Evolutionary conservation across 176 grass and related monocot genomes (phyloP).

Genomic region (Ensete ventricosum): DNA sequence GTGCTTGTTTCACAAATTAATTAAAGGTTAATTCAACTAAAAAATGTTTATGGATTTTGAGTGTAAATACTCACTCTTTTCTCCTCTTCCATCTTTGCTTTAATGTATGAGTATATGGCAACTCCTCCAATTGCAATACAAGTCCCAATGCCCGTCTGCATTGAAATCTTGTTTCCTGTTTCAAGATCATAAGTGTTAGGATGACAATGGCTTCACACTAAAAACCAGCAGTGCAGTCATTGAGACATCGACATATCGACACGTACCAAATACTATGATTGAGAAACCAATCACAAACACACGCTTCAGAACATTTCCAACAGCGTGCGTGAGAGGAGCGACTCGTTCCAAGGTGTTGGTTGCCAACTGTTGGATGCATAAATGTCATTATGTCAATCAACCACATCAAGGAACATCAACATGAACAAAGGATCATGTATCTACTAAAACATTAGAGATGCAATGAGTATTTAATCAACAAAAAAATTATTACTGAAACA

Average conservation of each 20-base stretch:
- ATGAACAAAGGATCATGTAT: no score
- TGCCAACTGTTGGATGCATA: constrained; percentile 46
- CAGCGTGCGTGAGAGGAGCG: constrained; percentile 94
- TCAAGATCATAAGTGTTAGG: constrained; percentile 13
- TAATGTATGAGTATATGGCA: constrained; percentile 96
- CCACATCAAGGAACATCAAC: no score
- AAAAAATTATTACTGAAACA: no score
- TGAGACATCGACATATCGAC: background rate
- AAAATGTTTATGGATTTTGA: no score
- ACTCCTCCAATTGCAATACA: constrained; percentile 85
- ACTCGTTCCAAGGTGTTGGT: constrained; percentile 97
- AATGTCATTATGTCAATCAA: background rate
- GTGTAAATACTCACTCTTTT: constrained; percentile 56
- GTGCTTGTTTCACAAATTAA: no score
- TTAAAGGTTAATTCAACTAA: no score
- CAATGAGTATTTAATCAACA: no score
- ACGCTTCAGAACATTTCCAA: constrained; percentile 98
- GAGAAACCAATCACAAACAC: constrained; percentile 99
- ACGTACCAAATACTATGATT: constrained; percentile 73
- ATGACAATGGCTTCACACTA: background rate
- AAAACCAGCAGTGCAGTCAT: background rate
- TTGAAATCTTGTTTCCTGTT: constrained; percentile 87
- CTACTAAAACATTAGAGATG: no score
- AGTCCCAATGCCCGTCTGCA: constrained; percentile 92
- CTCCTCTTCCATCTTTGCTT: constrained; percentile 93